These are phyloP conservation scores for Rhododendron ovatum DNA, from an alignment of 148 eudicot genomes.

Conservation along the genomic window DNA sequence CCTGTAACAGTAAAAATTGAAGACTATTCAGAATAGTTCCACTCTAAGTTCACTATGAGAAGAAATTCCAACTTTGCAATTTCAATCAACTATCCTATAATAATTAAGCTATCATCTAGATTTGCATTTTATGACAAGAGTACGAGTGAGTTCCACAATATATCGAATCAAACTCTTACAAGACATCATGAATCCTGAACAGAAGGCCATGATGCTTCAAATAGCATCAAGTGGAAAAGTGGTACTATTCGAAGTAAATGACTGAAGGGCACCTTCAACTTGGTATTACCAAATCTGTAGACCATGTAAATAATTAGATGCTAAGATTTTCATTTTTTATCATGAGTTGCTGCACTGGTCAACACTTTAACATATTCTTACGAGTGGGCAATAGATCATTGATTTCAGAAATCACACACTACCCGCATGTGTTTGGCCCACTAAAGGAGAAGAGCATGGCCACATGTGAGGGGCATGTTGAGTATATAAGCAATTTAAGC, in stretches of 20 bases:
- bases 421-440: neutral
- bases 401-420: neutral
- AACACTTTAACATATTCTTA: neutral
- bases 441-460: neutral
- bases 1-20: slow-evolving; percentile 23
- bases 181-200: neutral
- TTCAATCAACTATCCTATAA: neutral
- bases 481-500: neutral
- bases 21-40: slow-evolving; percentile 6
- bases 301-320: neutral
- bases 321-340: neutral
- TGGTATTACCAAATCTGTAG: neutral
- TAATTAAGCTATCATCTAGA: neutral
- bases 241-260: neutral
- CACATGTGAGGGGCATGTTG: neutral
- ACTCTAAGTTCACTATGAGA: neutral
- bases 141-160: neutral
- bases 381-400: neutral
- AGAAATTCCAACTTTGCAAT: neutral
- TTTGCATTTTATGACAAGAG: neutral
- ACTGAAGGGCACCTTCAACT: neutral
- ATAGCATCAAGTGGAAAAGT: neutral
- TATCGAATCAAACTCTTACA: neutral
- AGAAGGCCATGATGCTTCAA: slow-evolving; percentile 4
- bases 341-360: neutral